Evolutionary conservation across 129 eudicot genomes (phyloP).

Genomic region (Smallanthus sonchifolius): DNA sequence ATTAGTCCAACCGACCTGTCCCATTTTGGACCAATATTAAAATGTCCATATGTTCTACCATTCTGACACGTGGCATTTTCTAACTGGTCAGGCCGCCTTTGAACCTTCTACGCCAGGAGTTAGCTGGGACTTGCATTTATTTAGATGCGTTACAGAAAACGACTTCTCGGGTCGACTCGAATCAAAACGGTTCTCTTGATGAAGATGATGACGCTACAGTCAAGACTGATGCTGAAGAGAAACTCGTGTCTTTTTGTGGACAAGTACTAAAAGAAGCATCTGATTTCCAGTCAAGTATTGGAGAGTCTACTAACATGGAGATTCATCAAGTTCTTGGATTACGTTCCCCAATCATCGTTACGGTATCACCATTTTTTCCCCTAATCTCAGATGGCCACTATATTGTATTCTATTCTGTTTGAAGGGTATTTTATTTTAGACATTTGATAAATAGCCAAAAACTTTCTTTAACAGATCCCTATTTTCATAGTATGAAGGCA

Average conservation of each 20-base stretch:
- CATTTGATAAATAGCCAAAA: not conserved
- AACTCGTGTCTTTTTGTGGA: slow-evolving; percentile 80
- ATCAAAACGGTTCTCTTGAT: slow-evolving; percentile 24
- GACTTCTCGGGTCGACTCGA: slow-evolving; percentile 41
- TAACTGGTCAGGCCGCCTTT: slow-evolving; percentile 76
- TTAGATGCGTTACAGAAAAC: slow-evolving; percentile 82
- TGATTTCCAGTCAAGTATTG: slow-evolving; percentile 79
- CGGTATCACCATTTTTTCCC: slow-evolving; percentile 37
- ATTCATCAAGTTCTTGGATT: slow-evolving; percentile 87
- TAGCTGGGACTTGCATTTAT: slow-evolving; percentile 85
- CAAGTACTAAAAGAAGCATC: slow-evolving; percentile 92
- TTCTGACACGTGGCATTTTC: slow-evolving; percentile 16
- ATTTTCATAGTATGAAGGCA: not conserved
- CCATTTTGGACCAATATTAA: not conserved
- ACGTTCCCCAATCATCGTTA: slow-evolving; percentile 88
- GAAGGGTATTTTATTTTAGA: not conserved
- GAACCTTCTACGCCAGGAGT: slow-evolving; percentile 94
- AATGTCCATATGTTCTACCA: not conserved
- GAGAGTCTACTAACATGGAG: slow-evolving; percentile 74
- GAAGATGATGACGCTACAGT: slow-evolving; percentile 29
- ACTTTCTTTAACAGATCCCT: not conserved
- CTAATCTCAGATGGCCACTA: not conserved
- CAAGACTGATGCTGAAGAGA: slow-evolving; percentile 65
- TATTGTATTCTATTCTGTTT: not conserved
- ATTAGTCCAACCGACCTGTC: not conserved